Evolutionary conservation across 257 asterid genomes (phyloP).

Genomic region (Forsythia suspensa): DNA sequence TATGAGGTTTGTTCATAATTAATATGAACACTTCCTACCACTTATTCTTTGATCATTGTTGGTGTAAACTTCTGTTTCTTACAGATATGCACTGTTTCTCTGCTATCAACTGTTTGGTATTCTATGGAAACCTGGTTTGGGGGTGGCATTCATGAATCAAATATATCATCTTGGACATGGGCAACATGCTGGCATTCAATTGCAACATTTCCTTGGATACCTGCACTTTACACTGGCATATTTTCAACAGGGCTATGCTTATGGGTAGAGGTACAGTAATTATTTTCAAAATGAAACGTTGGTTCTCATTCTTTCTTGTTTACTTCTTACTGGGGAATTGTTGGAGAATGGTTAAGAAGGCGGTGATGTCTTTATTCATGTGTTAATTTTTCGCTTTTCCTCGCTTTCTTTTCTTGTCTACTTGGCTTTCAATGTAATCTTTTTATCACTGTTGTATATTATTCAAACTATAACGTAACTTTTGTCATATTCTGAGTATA

Average conservation of each 20-base stretch:
- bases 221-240: conserved; percentile 79
- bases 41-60: conserved; percentile 13
- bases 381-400: neutral
- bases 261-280: conserved; percentile 65
- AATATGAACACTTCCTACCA: neutral
- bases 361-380: too few species aligned
- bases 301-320: neutral
- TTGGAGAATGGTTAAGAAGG: too few species aligned
- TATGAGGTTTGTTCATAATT: conserved; percentile 53
- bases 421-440: neutral
- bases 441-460: neutral
- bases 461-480: neutral
- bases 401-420: neutral
- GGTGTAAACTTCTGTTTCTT: conserved; percentile 15
- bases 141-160: conserved; percentile 39
- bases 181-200: conserved; percentile 32
- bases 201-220: conserved; percentile 72
- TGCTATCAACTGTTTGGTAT: conserved; percentile 65
- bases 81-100: conserved; percentile 66
- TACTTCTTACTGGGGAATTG: neutral
- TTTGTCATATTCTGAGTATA: neutral
- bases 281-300: neutral
- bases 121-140: conserved; percentile 41
- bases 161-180: conserved; percentile 57
- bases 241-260: conserved; percentile 75